Evolutionary conservation across 257 asterid genomes (phyloP), one percentile per base, ranked within the genome.

Genomic region (Fraxinus pennsylvanica): DNA sequence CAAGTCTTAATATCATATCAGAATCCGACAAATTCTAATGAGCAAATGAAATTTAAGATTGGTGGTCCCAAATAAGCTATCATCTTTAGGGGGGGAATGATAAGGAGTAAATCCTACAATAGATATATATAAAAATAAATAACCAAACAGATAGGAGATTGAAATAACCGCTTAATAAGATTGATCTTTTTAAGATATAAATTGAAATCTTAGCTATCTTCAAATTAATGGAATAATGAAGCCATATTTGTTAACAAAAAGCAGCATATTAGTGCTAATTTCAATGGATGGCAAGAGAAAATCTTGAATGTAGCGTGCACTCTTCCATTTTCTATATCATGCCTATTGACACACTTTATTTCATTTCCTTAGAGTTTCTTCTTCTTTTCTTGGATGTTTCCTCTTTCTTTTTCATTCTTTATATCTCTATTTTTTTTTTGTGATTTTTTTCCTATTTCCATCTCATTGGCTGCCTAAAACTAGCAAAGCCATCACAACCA

Each of bases 331-430:
- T 43, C 74, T 1, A 27, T 39, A 47, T 32, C 68, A 10, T 21
- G 5, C 6, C 59, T 22, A 41, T 6, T 71, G 76, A 72, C 39
- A 32, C 25, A 72, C 5, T 45, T 43, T 19, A 1, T 2, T 47
- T n/a, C 13, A 66, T 87, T 89, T 79, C 86, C 59, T 71, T 4
- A 5, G 36, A 50, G 69, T 82, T 89, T 81, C 89, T 80, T 86
- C 54, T 15, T 35, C 74, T 79, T 85, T 90, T 90, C 94, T 82
- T 8, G 92, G 92, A 79, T 76, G 87, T 32, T 92, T 90, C 94
- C 83, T 75, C 71, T 78, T 81, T 80, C 81, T 65, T 78, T 63
- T 63, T 63, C 69, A 25, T 25, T 15, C 61, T 52, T 52, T 52
- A 15, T 15, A 13, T 50, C 59, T 17, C 21, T 50, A 13, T 15